Percentiles rank a stretch among this genome's conserved stretches.
phyloP scores from a whole-genome alignment of 1,139 yeast species.

The Arxiozyma telluris region DNA sequence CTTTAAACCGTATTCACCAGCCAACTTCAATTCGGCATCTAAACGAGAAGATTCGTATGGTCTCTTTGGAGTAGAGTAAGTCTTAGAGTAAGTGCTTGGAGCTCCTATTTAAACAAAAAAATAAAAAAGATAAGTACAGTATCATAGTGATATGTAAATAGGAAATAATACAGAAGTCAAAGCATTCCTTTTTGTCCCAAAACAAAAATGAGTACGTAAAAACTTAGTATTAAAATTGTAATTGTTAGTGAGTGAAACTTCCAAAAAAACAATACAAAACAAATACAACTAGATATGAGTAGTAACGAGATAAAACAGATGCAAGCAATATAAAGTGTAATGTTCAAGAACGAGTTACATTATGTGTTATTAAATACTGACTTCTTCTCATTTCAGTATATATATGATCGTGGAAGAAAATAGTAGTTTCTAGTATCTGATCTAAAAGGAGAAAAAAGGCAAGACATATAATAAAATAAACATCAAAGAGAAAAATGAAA shows the following conservation, averaged over 20 bases:
- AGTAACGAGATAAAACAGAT: background rate
- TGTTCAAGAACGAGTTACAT: background rate
- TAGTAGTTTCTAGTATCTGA: background rate
- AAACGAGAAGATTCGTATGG: slow-evolving; percentile 97
- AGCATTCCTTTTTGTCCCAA: background rate
- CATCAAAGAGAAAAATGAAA: background rate
- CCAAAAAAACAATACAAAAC: background rate
- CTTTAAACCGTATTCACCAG: slow-evolving; percentile 99
- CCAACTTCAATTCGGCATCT: slow-evolving; percentile 97
- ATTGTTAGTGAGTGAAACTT: slow-evolving; percentile 1
- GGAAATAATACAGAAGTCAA: background rate
- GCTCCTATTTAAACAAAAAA: slow-evolving; percentile 46
- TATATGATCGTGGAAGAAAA: background rate
- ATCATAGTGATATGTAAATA: no score
- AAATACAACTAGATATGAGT: background rate
- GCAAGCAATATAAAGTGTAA: background rate
- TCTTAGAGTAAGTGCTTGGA: slow-evolving; percentile 98
- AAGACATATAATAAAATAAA: background rate
- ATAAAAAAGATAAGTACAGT: background rate
- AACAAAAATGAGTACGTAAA: background rate
- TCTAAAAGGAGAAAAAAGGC: background rate
- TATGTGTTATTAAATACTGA: background rate
- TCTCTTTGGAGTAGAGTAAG: slow-evolving; percentile 98
- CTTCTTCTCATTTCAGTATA: background rate
- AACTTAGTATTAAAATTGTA: background rate